Conservation (phyloP, 1,284 basidiomycete species). For the Pterulicium gracile region DNA sequence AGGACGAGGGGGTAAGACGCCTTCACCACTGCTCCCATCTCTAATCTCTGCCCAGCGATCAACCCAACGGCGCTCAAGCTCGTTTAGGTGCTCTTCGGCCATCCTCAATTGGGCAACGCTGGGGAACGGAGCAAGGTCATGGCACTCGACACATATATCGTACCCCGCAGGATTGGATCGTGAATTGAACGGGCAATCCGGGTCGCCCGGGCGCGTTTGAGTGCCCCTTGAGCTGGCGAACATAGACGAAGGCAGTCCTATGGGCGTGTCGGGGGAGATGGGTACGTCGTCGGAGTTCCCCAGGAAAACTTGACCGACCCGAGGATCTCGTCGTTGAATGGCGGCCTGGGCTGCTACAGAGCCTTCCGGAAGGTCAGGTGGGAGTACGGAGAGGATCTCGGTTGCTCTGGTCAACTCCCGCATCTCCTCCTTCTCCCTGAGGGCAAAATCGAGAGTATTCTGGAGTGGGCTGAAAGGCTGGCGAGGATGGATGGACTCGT, state of each 20-base stretch:
- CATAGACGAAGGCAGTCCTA: slow-evolving; percentile 18
- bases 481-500: background rate
- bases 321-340: slow-evolving; percentile 34
- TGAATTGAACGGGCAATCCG: slow-evolving; percentile 9
- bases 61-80: slow-evolving; percentile 52
- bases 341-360: slow-evolving; percentile 10
- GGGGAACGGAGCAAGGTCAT: slow-evolving; percentile 67
- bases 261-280: slow-evolving; percentile 3
- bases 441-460: slow-evolving; percentile 65
- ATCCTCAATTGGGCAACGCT: slow-evolving; percentile 47
- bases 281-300: slow-evolving; percentile 78
- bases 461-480: slow-evolving; percentile 18
- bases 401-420: slow-evolving; percentile 75
- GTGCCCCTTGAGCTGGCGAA: slow-evolving; percentile 15
- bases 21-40: slow-evolving; percentile 17
- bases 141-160: slow-evolving; percentile 80
- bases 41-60: slow-evolving; percentile 23
- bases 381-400: slow-evolving; percentile 54
- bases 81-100: slow-evolving; percentile 60
- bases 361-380: slow-evolving; percentile 8
- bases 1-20: slow-evolving; percentile 40
- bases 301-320: slow-evolving; percentile 56
- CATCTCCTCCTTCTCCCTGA: slow-evolving; percentile 85
- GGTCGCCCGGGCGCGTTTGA: background rate
- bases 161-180: slow-evolving; percentile 43